These are phyloP conservation scores for Mariannaea sp. DNA, from an alignment of 2,329 filamentous ascomycete species.

Conservation along the genomic window DNA sequence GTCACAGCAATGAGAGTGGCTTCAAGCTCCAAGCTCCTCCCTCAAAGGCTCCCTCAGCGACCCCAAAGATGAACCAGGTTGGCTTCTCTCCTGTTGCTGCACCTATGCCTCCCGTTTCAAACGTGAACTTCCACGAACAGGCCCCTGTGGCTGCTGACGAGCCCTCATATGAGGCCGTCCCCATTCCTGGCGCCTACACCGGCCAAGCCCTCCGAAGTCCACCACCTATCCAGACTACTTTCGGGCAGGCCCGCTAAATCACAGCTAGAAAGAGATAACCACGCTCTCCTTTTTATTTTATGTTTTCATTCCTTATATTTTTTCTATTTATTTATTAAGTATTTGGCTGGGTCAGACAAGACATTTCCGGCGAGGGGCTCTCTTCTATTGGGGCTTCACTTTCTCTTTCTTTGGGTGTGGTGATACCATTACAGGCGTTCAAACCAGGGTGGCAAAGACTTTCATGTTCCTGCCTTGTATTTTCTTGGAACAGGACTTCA, in stretches of 20 bases:
- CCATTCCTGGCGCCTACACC: conserved; percentile 84
- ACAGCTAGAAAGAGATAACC: conserved; percentile 9
- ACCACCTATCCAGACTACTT: conserved; percentile 50
- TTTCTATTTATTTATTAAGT: conserved; percentile 13
- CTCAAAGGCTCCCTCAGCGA: conserved; percentile 75
- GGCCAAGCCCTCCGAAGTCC: conserved; percentile 60
- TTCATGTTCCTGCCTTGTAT: neutral
- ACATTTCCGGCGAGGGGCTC: conserved; percentile 9
- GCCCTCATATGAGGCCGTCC: conserved; percentile 81
- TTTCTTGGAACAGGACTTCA: conserved; percentile 5
- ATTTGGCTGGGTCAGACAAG: conserved; percentile 8
- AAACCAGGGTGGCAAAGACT: conserved; percentile 18
- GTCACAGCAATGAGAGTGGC: conserved; percentile 51
- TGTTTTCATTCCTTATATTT: conserved; percentile 22
- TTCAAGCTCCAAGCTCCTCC: conserved; percentile 91
- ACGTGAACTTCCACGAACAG: conserved; percentile 63
- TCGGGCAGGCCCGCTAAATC: conserved; percentile 44
- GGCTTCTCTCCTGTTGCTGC: conserved; percentile 58
- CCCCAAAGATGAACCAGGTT: conserved; percentile 68
- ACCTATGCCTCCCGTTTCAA: conserved; percentile 36
- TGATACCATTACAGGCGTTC: conserved; percentile 22
- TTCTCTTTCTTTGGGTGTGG: conserved; percentile 1
- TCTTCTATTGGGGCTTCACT: conserved; percentile 8
- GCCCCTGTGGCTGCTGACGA: conserved; percentile 77
- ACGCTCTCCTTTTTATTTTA: conserved; percentile 2